Base-by-base conservation (phyloP, 208 protist genomes). In the Wallacemonas sp. region DNA sequence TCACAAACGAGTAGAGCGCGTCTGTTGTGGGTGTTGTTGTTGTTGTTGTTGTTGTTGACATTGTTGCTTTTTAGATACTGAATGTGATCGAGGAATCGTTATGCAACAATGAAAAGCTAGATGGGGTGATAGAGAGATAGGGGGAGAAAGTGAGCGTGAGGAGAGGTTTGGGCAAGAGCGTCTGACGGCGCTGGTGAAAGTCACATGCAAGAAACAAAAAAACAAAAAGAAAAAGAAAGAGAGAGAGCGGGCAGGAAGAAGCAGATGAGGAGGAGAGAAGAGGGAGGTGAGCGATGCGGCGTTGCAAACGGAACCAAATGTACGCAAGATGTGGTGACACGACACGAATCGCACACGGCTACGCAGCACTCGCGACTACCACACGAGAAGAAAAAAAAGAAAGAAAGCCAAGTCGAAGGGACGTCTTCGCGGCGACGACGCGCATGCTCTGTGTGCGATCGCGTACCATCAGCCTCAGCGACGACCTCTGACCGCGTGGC, bases 1-100 rank as follows among this genome's bases (percentile, higher is more conserved):
- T 80, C 33, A 39, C 54, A n/a, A 86, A 81, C 27, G 61, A 68
- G 68, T 83, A 79, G 49, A 55, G 44, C 14, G 24, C 47, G 2
- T 55, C 23, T 55, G 47, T 55, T 34, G 26, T n/a, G 6, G 24
- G 3, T 33, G 19, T 27, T 26, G 47, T 33, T 9, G n/a, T n/a
- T 55, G 47, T 55, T 55, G 26, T 21, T 58, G 55, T 61, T 26
- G 17, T 9, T 16, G 41, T n/a, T 2, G 44, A 1, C 23, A n/a
- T 34, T 30, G 64, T 65, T 41, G 56, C 9, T 16, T 36, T 23
- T 43, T 9, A 30, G 8, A 3, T 6, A 55, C 9, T 27, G 46
- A 23, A 65, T 11, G 60, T 30, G 47, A 52, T n/a, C 6, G 60
- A 9, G n/a, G n/a, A n/a, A n/a, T n/a, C n/a, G n/a, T n/a, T n/a